Conservation (phyloP, 1,284 basidiomycete genomes). For the Tylopilus sp. region DNA sequence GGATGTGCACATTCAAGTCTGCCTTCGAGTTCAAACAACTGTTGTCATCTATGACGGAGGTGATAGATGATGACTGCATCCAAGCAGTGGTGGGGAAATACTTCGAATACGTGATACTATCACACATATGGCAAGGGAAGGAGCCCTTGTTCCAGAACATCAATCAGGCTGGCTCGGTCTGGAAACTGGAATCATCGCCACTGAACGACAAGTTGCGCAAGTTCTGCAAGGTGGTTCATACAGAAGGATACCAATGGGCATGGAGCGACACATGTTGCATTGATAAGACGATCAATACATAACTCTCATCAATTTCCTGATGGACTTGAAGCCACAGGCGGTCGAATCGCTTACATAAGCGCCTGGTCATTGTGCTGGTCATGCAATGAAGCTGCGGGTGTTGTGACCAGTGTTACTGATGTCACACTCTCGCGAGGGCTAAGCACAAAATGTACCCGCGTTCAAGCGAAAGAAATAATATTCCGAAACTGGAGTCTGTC, state of each 20-base stretch:
- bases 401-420: too few species aligned
- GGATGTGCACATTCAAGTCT: neutral
- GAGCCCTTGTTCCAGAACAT: neutral
- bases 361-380: too few species aligned
- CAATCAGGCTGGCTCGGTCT: neutral
- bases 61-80: neutral
- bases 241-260: neutral
- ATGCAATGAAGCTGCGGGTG: too few species aligned
- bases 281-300: slow-evolving; percentile 3
- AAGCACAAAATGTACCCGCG: too few species aligned
- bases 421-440: too few species aligned
- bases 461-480: too few species aligned
- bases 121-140: slow-evolving; percentile 1
- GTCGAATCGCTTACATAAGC: too few species aligned
- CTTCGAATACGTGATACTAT: neutral
- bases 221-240: neutral
- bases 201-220: neutral
- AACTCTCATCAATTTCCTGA: too few species aligned
- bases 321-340: too few species aligned
- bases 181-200: neutral
- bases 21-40: neutral
- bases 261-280: neutral
- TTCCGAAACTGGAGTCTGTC: too few species aligned
- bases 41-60: neutral
- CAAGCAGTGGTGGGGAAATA: neutral